Percentiles rank a stretch among this genome's conserved stretches.
Conservation (phyloP, 345 rosid species). For the Orychophragmus violaceus region DNA sequence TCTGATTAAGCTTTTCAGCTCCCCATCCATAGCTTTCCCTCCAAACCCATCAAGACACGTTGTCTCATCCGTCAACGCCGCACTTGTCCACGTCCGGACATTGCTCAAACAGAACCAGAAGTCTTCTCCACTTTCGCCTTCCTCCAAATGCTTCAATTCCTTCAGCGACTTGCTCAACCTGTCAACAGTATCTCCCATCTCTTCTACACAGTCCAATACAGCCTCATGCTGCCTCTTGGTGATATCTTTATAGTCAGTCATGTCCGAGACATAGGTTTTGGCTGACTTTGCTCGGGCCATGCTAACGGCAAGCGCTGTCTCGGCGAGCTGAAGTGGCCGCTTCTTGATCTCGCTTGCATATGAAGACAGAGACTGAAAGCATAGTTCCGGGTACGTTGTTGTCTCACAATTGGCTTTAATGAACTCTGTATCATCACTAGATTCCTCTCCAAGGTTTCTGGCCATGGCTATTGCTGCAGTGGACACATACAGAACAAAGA, state of each 20-base stretch:
- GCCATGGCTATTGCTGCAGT: conserved; percentile 26
- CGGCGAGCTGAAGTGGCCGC: conserved; percentile 53
- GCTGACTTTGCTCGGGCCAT: conserved; percentile 48
- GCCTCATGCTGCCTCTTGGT: conserved; percentile 55
- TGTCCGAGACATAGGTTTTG: conserved; percentile 43
- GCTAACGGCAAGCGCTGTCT: conserved; percentile 73
- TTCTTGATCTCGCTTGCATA: conserved; percentile 53
- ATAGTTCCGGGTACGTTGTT: conserved; percentile 58
- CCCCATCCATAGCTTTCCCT: conserved; percentile 59
- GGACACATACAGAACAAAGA: conserved; percentile 19
- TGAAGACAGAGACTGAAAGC: conserved; percentile 56
- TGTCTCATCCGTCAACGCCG: conserved; percentile 44
- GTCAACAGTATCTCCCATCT: conserved; percentile 70
- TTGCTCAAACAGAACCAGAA: conserved; percentile 73
- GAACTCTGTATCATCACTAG: conserved; percentile 34
- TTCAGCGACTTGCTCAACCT: conserved; percentile 52
- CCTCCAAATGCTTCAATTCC: conserved; percentile 54
- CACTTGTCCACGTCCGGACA: conserved; percentile 47
- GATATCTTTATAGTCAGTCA: conserved; percentile 46
- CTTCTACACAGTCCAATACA: conserved; percentile 62
- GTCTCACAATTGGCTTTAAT: conserved; percentile 50
- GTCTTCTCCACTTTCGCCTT: conserved; percentile 43
- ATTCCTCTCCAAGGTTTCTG: conserved; percentile 28
- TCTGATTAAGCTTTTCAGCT: conserved; percentile 47
- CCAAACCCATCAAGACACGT: conserved; percentile 85